Conservation (phyloP, 1,284 basidiomycete species). For the Fomes fomentarius region DNA sequence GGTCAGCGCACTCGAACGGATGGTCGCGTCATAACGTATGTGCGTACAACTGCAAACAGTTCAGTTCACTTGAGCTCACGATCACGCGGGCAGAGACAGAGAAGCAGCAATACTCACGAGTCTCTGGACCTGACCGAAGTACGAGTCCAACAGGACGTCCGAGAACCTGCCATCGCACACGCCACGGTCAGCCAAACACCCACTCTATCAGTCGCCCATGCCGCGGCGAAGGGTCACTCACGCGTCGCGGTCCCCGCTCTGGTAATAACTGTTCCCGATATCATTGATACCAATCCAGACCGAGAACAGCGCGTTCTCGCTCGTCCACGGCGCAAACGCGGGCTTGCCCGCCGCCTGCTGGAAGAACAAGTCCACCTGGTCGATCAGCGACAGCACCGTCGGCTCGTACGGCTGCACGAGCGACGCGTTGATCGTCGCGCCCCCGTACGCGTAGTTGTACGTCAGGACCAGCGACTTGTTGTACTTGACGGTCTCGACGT, state of each 20-base stretch:
- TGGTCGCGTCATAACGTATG: no score
- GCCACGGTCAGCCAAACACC: background rate
- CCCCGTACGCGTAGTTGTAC: constrained; percentile 65
- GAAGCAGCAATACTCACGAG: constrained; percentile 44
- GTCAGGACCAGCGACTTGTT: constrained; percentile 57
- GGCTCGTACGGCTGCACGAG: constrained; percentile 54
- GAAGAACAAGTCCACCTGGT: constrained; percentile 60
- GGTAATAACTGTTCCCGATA: constrained; percentile 55
- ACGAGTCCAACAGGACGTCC: constrained; percentile 50
- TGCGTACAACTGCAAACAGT: constrained; percentile 28
- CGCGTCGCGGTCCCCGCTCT: constrained; percentile 50
- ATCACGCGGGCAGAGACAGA: no score
- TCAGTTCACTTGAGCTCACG: no score
- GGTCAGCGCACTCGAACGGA: no score
- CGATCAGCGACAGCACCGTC: constrained; percentile 52
- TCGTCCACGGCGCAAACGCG: constrained; percentile 53
- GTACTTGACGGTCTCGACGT: constrained; percentile 48
- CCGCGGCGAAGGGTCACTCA: no score
- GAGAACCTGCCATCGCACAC: constrained; percentile 43
- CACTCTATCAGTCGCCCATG: no score
- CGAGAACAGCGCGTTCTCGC: constrained; percentile 54
- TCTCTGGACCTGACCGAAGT: constrained; percentile 58
- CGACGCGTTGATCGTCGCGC: constrained; percentile 57
- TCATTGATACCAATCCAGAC: constrained; percentile 68
- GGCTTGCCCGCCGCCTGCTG: constrained; percentile 46